Percentiles rank a stretch among this genome's conserved stretches.
Conservation (phyloP, 2,329 filamentous ascomycete genomes). For the Sarocladium strictum region DNA sequence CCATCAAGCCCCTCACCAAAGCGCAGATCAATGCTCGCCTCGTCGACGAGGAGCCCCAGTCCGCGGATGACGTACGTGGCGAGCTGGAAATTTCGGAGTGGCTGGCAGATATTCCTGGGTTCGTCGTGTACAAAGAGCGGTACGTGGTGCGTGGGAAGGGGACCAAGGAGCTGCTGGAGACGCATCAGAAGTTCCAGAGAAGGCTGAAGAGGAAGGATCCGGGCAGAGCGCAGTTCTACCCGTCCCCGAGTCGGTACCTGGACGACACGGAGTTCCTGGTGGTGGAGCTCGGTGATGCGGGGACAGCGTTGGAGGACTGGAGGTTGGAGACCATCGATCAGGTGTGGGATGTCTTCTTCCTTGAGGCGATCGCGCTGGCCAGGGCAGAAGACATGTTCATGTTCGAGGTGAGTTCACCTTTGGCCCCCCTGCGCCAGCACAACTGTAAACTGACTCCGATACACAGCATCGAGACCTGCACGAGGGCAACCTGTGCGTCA, state of each 20-base stretch:
- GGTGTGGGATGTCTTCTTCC: constrained; percentile 58
- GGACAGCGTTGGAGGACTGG: constrained; percentile 53
- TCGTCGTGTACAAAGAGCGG: constrained; percentile 60
- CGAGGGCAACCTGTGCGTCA: constrained; percentile 58
- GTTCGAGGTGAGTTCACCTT: constrained; percentile 57
- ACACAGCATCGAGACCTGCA: constrained; percentile 63
- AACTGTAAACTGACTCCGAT: too few species aligned
- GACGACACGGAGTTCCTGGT: constrained; percentile 54
- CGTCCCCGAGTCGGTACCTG: constrained; percentile 53
- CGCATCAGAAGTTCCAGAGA: constrained; percentile 53
- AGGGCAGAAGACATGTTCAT: constrained; percentile 51
- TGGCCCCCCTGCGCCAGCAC: too few species aligned
- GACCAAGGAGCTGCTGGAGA: constrained; percentile 47
- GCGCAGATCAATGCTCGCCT: constrained; percentile 46
- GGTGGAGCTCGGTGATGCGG: constrained; percentile 58
- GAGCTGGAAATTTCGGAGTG: constrained; percentile 59
- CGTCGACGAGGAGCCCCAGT: constrained; percentile 53
- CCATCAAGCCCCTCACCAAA: constrained; percentile 53
- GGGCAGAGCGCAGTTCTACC: constrained; percentile 54
- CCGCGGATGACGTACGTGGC: constrained; percentile 47
- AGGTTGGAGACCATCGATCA: constrained; percentile 41
- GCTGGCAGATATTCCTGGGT: constrained; percentile 58
- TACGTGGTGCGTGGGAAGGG: constrained; percentile 54
- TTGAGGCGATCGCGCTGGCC: constrained; percentile 54
- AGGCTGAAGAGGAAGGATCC: constrained; percentile 49